A percentile compares a stretch with the other conserved stretches of the same genome.
These are phyloP conservation scores for Plasmodium relictum DNA, from an alignment of 169 alveolate species.

Conservation along the genomic window DNA sequence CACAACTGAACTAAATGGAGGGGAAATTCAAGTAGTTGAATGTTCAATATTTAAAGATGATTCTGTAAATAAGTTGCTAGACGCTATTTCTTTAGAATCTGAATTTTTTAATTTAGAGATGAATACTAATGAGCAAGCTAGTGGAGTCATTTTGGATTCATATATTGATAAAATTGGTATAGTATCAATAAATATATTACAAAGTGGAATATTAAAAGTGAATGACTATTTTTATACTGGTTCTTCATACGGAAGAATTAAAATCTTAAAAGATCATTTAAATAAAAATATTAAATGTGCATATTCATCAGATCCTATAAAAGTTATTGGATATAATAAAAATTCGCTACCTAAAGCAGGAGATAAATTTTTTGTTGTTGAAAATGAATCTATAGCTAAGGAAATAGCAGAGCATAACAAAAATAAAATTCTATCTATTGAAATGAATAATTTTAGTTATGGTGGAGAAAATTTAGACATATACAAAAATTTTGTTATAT, in stretches of 20 bases:
- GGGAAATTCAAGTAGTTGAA: conserved; percentile 60
- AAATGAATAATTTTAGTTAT: conserved; percentile 9
- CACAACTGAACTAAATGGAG: conserved; percentile 64
- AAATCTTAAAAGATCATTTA: conserved; percentile 33
- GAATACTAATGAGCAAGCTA: conserved; percentile 4
- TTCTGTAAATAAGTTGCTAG: conserved; percentile 37
- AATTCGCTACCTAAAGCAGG: conserved; percentile 66
- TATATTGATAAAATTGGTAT: conserved; percentile 58
- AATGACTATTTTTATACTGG: conserved; percentile 74
- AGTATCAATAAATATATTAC: conserved; percentile 58
- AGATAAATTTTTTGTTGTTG: conserved; percentile 36
- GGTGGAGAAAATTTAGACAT: not conserved
- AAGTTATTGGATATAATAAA: conserved; percentile 50
- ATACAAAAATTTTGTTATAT: conserved; percentile 20
- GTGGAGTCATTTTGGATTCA: conserved; percentile 64
- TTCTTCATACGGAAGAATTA: conserved; percentile 56
- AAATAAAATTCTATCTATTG: not conserved
- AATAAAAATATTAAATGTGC: conserved; percentile 66
- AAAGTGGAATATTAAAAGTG: conserved; percentile 26
- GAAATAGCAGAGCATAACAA: conserved; percentile 50
- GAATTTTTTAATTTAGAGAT: conserved; percentile 27
- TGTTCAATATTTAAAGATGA: conserved; percentile 53
- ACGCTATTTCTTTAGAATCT: conserved; percentile 69
- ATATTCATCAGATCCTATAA: conserved; percentile 64
- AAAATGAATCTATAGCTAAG: conserved; percentile 36